Percentiles rank a stretch among this genome's conserved stretches.
Evolutionary conservation across 257 asterid species (phyloP).

Genomic region (Cinchona pubescens): DNA sequence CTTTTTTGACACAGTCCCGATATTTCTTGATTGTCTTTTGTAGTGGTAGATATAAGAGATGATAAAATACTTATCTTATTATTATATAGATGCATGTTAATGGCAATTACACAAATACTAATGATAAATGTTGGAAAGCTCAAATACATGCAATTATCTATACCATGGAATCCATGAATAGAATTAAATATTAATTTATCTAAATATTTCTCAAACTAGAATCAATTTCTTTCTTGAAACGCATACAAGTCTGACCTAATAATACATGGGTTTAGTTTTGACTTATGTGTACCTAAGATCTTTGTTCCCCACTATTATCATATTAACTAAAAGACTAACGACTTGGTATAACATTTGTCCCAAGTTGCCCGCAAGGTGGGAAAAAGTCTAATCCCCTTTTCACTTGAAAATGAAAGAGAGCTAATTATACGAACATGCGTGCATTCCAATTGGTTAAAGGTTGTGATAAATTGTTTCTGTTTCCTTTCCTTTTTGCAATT

Average conservation of each 20-base stretch:
- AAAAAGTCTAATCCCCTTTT: background rate
- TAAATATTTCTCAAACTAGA: too few relatives aligned
- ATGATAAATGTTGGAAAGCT: background rate
- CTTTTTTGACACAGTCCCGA: constrained; percentile 33
- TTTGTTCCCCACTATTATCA: too few relatives aligned
- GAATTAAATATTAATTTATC: too few relatives aligned
- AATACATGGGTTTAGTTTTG: background rate
- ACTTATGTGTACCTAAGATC: background rate
- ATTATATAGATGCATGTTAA: too few relatives aligned
- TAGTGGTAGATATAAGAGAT: too few relatives aligned
- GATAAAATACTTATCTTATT: too few relatives aligned
- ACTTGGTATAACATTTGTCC: background rate
- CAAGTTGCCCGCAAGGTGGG: background rate
- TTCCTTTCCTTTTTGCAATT: too few relatives aligned
- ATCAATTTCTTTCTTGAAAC: background rate
- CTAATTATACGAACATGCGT: too few relatives aligned
- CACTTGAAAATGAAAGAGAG: background rate
- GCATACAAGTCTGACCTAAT: background rate
- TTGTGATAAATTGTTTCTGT: too few relatives aligned
- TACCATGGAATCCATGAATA: too few relatives aligned
- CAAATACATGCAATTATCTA: too few relatives aligned
- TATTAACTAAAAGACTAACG: background rate
- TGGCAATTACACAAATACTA: background rate
- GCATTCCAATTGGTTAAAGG: background rate
- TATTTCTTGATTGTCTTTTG: constrained; percentile 49